Evolutionary conservation across 176 grass and related monocot species (phyloP), one percentile per base, ranked within the genome.

Genomic region (Oryza longistaminata): DNA sequence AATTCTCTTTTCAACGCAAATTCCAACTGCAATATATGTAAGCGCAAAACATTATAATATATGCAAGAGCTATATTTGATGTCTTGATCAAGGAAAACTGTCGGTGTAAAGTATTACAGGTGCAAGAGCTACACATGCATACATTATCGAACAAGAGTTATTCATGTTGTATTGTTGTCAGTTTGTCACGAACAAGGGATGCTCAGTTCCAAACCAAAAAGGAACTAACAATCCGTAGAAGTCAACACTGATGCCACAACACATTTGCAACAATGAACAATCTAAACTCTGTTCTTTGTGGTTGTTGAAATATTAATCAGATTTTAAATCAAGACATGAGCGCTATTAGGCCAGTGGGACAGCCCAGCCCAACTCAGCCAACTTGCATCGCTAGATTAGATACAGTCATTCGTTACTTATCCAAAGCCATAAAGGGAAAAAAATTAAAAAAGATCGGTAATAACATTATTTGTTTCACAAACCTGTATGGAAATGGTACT

Each of bases 401-500:
- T 29, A 68, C 19, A 46, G 29, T 26, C 3, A 79, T 46, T 50
- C 13, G 5, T 46, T 31, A 1, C 68, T 65, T 35, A 34, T 34
- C 70, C 26, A 74, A 64, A 64, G 64, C 70, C 33, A 16, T 21
- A 65, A 45, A 70, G 65, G 55, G 24, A 37, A 60, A n/a, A 86
- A 78, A 19, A 3, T 34, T 0, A 44, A 83, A 29, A 25, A 16
- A 43, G 0, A 42, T 42, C 1, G 69, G 15, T 31, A 80, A 70
- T 58, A 85, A 55, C 29, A 70, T 19, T 40, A 78, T 34, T 78
- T 40, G 50, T 21, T 79, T 85, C 42, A 90, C 70, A 79, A 68
- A 98, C 96, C 89, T 98, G 96, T 90, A 98, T 92, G 50, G 91
- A 98, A 85, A 98, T 91, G 69, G 92, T 83, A 87, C 96, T 93